Evolutionary conservation across 2,329 filamentous ascomycete genomes (phyloP).

Genomic region (Eutypa lata): DNA sequence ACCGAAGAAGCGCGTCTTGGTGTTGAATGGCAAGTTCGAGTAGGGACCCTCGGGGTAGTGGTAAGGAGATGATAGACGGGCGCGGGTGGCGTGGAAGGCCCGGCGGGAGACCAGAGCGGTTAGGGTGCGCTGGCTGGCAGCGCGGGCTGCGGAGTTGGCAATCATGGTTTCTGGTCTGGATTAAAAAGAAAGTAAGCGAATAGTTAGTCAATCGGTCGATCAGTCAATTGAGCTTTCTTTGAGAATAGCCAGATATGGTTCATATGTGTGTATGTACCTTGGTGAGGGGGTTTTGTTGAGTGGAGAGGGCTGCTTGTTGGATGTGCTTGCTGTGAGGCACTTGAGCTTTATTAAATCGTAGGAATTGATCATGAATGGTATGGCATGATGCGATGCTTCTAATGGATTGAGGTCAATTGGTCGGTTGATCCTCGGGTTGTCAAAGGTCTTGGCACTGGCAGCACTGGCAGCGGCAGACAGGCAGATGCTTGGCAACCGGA

Average conservation of each 20-base stretch:
- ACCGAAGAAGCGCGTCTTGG: slow-evolving; percentile 81
- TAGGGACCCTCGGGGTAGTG: slow-evolving; percentile 97
- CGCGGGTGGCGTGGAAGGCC: slow-evolving; percentile 88
- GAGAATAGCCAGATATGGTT: too few relatives aligned
- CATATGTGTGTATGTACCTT: background rate
- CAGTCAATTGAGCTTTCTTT: too few relatives aligned
- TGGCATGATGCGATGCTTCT: background rate
- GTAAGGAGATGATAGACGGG: slow-evolving; percentile 85
- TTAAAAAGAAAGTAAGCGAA: too few relatives aligned
- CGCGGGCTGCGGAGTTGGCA: slow-evolving; percentile 61
- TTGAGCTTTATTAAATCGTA: background rate
- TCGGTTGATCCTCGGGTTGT: background rate
- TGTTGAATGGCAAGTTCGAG: slow-evolving; percentile 96
- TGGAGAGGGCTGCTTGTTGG: background rate
- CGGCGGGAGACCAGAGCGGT: slow-evolving; percentile 76
- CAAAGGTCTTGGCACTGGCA: too few relatives aligned
- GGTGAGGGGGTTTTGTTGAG: background rate
- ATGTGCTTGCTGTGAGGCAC: background rate
- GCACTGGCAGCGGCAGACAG: background rate
- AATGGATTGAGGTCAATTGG: background rate
- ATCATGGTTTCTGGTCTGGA: slow-evolving; percentile 55
- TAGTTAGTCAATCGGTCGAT: too few relatives aligned
- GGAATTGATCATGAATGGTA: background rate
- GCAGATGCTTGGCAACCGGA: too few relatives aligned
- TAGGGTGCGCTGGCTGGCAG: slow-evolving; percentile 53